Percentiles rank a stretch among this genome's conserved stretches.
Conservation (phyloP, 2,329 filamentous ascomycete genomes). For the Diaporthe sp. region DNA sequence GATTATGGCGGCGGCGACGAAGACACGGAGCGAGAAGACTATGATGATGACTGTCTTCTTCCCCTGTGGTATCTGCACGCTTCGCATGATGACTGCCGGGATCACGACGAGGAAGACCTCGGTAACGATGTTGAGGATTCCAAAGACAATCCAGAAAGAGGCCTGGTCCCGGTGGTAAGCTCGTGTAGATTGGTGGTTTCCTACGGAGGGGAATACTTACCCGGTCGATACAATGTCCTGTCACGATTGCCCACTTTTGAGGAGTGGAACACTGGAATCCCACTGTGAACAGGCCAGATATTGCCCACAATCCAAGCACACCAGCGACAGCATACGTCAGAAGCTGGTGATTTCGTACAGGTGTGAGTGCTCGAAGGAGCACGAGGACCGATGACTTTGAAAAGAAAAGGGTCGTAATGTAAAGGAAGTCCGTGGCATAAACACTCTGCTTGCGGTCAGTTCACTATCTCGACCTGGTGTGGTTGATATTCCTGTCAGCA, state of each 20-base stretch:
- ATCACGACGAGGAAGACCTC: slow-evolving; percentile 4
- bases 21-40: not conserved
- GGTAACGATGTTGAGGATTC: not conserved
- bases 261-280: not conserved
- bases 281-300: not conserved
- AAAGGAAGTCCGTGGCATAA: not conserved
- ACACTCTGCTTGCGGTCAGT: not conserved
- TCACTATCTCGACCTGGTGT: not conserved
- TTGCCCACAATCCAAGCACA: not conserved
- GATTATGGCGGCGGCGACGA: slow-evolving; percentile 4
- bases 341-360: not conserved
- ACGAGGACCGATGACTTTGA: slow-evolving; percentile 8
- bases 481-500: not conserved
- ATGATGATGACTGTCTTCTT: not conserved
- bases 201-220: not conserved
- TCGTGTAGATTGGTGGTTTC: not conserved
- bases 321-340: not conserved
- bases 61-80: not conserved
- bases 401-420: not conserved
- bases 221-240: not conserved
- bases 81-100: not conserved
- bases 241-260: not conserved
- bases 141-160: not conserved
- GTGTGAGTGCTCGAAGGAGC: not conserved
- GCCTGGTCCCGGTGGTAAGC: not conserved